Percentiles rank a stretch among this genome's conserved stretches.
phyloP scores from a whole-genome alignment of 1,284 basidiomycete genomes.

The Singerocomus inundabilis region DNA sequence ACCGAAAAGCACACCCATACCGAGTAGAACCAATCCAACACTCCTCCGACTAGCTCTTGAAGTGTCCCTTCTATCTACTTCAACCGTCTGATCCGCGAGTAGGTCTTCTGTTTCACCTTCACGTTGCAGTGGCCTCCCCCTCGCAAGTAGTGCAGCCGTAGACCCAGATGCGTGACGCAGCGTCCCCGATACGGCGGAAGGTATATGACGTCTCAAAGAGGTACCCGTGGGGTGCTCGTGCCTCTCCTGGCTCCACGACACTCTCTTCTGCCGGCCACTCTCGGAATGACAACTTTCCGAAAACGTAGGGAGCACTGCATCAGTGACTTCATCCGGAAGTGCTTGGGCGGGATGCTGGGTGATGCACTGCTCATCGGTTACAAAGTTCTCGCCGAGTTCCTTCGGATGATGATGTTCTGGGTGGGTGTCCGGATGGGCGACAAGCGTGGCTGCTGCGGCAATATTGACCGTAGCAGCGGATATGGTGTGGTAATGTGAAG shows the following conservation, averaged over 20 bases:
- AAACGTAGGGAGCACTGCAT: constrained; percentile 52
- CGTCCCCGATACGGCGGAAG: constrained; percentile 32
- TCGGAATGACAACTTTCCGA: constrained; percentile 75
- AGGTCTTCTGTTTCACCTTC: constrained; percentile 25
- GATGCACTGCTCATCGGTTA: constrained; percentile 20
- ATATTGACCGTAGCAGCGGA: constrained; percentile 67
- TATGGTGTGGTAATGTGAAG: constrained; percentile 64
- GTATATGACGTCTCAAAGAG: constrained; percentile 35
- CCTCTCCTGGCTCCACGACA: constrained; percentile 68
- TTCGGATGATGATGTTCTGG: constrained; percentile 25
- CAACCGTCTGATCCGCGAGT: constrained; percentile 27
- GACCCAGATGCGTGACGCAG: constrained; percentile 32
- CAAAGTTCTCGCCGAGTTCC: constrained; percentile 19
- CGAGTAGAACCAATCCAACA: constrained; percentile 71
- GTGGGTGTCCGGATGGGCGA: constrained; percentile 53
- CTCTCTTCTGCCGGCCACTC: constrained; percentile 50
- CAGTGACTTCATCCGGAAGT: constrained; percentile 51
- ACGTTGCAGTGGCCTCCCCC: constrained; percentile 50
- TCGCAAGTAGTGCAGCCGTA: constrained; percentile 29
- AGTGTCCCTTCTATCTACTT: constrained; percentile 35
- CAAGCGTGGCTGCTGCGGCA: constrained; percentile 63
- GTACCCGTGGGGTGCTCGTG: constrained; percentile 40
- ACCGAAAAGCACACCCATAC: constrained; percentile 67
- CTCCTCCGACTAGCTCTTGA: constrained; percentile 63
- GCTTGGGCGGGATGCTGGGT: constrained; percentile 26